Percentiles rank a stretch among this genome's conserved stretches.
These are phyloP conservation scores for Tardiomyces depauwii DNA, from an alignment of 1,139 yeast genomes.

Conservation along the genomic window DNA sequence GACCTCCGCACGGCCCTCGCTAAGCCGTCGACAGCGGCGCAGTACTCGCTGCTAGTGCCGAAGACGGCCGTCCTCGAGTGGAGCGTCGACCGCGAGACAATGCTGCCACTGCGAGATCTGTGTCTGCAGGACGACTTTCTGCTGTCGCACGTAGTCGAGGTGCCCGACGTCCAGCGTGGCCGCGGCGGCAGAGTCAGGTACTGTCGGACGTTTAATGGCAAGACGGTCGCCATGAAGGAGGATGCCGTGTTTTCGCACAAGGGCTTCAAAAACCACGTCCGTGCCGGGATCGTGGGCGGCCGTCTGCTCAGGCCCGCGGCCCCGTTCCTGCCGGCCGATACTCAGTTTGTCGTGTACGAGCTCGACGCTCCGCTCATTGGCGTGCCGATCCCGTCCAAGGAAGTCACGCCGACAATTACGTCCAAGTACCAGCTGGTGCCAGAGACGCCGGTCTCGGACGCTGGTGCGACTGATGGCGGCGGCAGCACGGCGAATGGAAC, in stretches of 20 bases:
- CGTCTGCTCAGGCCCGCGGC: constrained; percentile 35
- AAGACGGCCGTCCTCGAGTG: constrained; percentile 36
- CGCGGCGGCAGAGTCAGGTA: constrained; percentile 32
- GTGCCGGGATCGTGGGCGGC: constrained; percentile 35
- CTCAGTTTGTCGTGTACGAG: constrained; percentile 36
- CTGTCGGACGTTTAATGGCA: constrained; percentile 49
- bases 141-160: constrained; percentile 52
- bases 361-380: constrained; percentile 39
- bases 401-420: constrained; percentile 12
- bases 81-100: constrained; percentile 40
- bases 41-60: constrained; percentile 22
- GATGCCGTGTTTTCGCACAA: constrained; percentile 34
- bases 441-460: too few species aligned
- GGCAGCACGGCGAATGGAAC: too few species aligned
- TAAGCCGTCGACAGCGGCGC: too few species aligned
- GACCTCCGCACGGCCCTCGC: too few species aligned
- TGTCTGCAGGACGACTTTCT: constrained; percentile 61
- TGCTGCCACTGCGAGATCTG: constrained; percentile 38
- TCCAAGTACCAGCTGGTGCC: neutral
- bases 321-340: constrained; percentile 37
- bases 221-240: constrained; percentile 46
- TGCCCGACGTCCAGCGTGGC: constrained; percentile 28
- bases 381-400: constrained; percentile 14
- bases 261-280: constrained; percentile 41
- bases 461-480: too few species aligned